Percentiles rank a stretch among this genome's conserved stretches.
These are phyloP conservation scores for Globisporangium nodosum DNA, from an alignment of 352 stramenopile species.

Conservation along the genomic window DNA sequence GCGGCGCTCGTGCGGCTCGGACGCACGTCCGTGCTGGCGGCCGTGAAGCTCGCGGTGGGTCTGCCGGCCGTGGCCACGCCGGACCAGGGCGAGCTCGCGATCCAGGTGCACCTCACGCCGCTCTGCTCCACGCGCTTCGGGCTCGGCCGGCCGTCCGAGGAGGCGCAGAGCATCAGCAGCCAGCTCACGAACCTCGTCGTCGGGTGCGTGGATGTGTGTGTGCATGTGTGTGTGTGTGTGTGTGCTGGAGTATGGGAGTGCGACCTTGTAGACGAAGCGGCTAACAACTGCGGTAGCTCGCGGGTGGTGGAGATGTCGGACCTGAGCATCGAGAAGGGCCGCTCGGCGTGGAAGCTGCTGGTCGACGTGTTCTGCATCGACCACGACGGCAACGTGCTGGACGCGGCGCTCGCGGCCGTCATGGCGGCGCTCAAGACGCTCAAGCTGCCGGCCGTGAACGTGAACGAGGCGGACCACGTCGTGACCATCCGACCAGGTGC, in stretches of 20 bases:
- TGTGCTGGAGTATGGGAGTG: neutral
- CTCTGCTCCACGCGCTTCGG: slow-evolving; percentile 72
- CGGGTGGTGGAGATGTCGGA: slow-evolving; percentile 78
- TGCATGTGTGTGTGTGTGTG: slow-evolving; percentile 1
- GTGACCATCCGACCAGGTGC: slow-evolving; percentile 61
- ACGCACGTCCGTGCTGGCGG: slow-evolving; percentile 65
- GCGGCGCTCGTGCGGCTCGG: slow-evolving; percentile 73
- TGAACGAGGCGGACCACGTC: slow-evolving; percentile 64
- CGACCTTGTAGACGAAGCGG: too few species aligned
- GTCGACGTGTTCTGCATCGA: slow-evolving; percentile 79
- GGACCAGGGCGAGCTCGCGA: slow-evolving; percentile 70
- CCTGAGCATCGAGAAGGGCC: slow-evolving; percentile 63
- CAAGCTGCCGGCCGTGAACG: slow-evolving; percentile 48
- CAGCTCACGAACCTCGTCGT: slow-evolving; percentile 69
- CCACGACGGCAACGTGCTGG: slow-evolving; percentile 78
- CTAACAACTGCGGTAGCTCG: slow-evolving; percentile 24
- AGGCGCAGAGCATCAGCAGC: slow-evolving; percentile 72
- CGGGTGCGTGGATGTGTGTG: slow-evolving; percentile 26
- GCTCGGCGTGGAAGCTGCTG: slow-evolving; percentile 78
- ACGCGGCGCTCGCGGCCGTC: slow-evolving; percentile 60
- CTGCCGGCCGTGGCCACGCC: slow-evolving; percentile 60
- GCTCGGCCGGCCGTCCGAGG: slow-evolving; percentile 63
- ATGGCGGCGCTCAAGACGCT: slow-evolving; percentile 68
- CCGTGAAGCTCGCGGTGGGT: slow-evolving; percentile 69
- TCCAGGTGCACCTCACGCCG: slow-evolving; percentile 78